Evolutionary conservation across 768 basidiomycete species (phyloP), one percentile per base, ranked within the genome.

Genomic region (Epithele typhae): DNA sequence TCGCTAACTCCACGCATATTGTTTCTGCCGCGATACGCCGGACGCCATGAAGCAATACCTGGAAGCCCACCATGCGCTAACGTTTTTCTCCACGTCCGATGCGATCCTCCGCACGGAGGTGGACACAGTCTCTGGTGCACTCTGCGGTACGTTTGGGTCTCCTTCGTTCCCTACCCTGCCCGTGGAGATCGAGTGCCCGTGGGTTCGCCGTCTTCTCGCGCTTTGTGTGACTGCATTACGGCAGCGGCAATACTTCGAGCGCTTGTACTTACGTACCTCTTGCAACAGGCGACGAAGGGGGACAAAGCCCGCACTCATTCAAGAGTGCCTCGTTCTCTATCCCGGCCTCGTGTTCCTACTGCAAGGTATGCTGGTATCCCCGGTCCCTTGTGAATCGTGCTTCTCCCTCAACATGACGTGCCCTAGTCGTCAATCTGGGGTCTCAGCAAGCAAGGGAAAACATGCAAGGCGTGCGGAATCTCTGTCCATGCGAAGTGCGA

Each of bases 301-400:
- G 70, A 10, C 77, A 79, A 54, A 72, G 65, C 43, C 88, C 85
- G 2, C 90, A 92, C 62, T 69, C 76, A 23, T 92, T 92, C 73
- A 92, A 92, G 68, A 82, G 82, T 52, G 82, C 89, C 3, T 80
- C 86, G 2, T 92, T 92, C 65, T 88, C 87, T 15, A 89, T 92
- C 42, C 89, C 90, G 5, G 87, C 88, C 5, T 73, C 78, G 37
- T 92, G 90, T 53, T 82, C 76, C 12, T 88, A 87, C 61, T 92
- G 90, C 71, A 82, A 86, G 76, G 88, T 84, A 51, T 25, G 71
- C 53, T 15, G 27, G 23, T 21, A 39, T 9, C 30, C 15, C 9
- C 9, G 15, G 9, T 32, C 15, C 15, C 15, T 32, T 32, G 15
- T 32, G 15, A 9, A 32, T 15, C 15, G n/a, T n/a, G n/a, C n/a